A percentile compares a stretch with the other conserved stretches of the same genome.
phyloP scores from a whole-genome alignment of 2,329 filamentous ascomycete species.

The Drechslerella stenobrocha region DNA sequence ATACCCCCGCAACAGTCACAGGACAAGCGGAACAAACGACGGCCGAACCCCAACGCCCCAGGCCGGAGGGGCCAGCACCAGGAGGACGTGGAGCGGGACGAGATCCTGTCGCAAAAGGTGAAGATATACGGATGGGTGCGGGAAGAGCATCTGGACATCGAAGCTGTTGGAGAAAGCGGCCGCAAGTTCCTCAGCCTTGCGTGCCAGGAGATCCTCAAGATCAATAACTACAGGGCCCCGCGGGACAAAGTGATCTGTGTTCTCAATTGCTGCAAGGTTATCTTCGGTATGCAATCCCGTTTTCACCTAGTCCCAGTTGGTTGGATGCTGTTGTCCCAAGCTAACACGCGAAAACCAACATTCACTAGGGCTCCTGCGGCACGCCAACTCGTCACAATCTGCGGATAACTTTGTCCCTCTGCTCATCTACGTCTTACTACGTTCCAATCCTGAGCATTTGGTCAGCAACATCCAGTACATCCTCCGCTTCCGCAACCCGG shows the following conservation, averaged over 20 bases:
- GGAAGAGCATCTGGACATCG: conserved; percentile 92
- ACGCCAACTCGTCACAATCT: conserved; percentile 89
- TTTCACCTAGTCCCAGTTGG: background rate
- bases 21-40: conserved; percentile 68
- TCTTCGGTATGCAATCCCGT: conserved; percentile 70
- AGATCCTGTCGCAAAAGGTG: conserved; percentile 94
- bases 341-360: background rate
- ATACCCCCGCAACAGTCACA: conserved; percentile 76
- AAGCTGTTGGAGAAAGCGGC: conserved; percentile 79
- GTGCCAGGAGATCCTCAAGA: conserved; percentile 81
- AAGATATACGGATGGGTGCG: conserved; percentile 94
- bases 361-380: conserved; percentile 75
- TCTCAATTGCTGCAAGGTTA: conserved; percentile 98
- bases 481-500: conserved; percentile 91
- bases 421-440: conserved; percentile 91
- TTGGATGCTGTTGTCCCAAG: conserved; percentile 49
- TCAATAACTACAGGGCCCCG: conserved; percentile 94
- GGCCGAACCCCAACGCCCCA: conserved; percentile 57
- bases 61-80: conserved; percentile 94
- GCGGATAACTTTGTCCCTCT: conserved; percentile 95
- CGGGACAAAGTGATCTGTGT: conserved; percentile 98
- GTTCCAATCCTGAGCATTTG: conserved; percentile 90
- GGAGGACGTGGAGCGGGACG: conserved; percentile 94
- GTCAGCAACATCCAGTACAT: conserved; percentile 99
- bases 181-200: conserved; percentile 84